A percentile compares a stretch with the other conserved stretches of the same genome.
Conservation (phyloP, 2,329 filamentous ascomycete species). For the Periglandula ipomoeae region DNA sequence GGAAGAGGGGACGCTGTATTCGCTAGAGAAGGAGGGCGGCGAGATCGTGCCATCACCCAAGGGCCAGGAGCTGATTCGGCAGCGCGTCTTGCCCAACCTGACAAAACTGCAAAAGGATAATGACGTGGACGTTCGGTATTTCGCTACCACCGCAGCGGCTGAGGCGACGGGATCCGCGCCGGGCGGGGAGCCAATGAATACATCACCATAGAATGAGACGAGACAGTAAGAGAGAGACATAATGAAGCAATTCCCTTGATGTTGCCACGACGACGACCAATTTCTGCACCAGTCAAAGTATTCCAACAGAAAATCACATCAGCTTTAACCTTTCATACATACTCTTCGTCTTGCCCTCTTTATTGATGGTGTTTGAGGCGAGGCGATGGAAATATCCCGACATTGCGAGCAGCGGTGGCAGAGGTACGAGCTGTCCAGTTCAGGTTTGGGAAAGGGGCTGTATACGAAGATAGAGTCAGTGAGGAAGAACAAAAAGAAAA, state of each 20-base stretch:
- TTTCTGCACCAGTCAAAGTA: neutral
- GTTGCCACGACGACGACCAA: constrained; percentile 3
- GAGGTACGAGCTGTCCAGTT: neutral
- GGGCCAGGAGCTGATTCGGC: constrained; percentile 72
- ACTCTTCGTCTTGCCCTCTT: neutral
- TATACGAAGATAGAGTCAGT: neutral
- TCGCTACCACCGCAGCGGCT: constrained; percentile 81
- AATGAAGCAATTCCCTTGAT: constrained; percentile 46
- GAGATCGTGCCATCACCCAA: constrained; percentile 56
- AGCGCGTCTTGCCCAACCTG: constrained; percentile 79
- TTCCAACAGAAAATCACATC: neutral
- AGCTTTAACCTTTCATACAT: neutral
- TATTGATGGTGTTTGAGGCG: neutral
- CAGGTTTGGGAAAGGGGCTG: neutral
- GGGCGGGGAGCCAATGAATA: constrained; percentile 54
- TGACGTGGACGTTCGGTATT: constrained; percentile 96
- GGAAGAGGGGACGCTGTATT: constrained; percentile 75
- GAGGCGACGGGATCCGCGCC: constrained; percentile 36
- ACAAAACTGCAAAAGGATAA: constrained; percentile 96
- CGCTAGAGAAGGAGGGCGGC: constrained; percentile 69
- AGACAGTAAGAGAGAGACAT: constrained; percentile 22
- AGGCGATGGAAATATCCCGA: neutral
- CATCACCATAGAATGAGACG: constrained; percentile 47
- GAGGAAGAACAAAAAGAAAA: neutral
- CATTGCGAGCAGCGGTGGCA: neutral